Evolutionary conservation across 148 eudicot species (phyloP).

Genomic region (Chenopodium formosanum): DNA sequence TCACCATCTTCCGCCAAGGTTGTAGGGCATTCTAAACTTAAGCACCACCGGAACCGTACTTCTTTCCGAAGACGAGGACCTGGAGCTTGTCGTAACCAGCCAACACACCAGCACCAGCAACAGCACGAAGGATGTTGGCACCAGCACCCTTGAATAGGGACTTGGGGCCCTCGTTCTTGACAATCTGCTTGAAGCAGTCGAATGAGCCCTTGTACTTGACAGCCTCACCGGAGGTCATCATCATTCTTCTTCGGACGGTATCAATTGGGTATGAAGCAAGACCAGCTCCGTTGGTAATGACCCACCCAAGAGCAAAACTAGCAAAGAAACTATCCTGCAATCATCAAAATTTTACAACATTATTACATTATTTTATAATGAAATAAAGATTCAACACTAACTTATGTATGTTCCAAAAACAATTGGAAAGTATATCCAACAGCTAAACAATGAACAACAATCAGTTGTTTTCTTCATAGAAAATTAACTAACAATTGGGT

Average conservation of each 20-base stretch:
- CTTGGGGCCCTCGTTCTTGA: conserved; percentile 75
- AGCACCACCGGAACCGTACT: conserved; percentile 68
- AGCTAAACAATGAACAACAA: no score
- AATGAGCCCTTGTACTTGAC: conserved; percentile 74
- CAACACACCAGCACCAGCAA: conserved; percentile 87
- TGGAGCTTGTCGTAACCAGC: conserved; percentile 86
- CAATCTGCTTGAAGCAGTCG: conserved; percentile 64
- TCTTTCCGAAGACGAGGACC: conserved; percentile 68
- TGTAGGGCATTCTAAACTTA: conserved; percentile 24
- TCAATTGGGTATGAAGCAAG: conserved; percentile 75
- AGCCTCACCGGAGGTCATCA: conserved; percentile 84
- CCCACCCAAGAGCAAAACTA: conserved; percentile 74
- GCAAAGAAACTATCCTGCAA: conserved; percentile 72
- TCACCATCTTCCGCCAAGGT: conserved; percentile 40
- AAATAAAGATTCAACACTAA: no score
- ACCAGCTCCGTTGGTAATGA: conserved; percentile 67
- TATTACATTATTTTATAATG: no score
- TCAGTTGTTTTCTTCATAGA: neutral
- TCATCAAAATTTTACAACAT: conserved; percentile 10
- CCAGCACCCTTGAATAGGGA: conserved; percentile 87
- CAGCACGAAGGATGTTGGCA: conserved; percentile 79
- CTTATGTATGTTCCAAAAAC: neutral
- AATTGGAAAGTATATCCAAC: no score
- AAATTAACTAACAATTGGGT: neutral
- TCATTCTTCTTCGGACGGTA: conserved; percentile 79